Evolutionary conservation across 2,329 filamentous ascomycete genomes (phyloP).

Genomic region (Fusarium chlamydosporum): DNA sequence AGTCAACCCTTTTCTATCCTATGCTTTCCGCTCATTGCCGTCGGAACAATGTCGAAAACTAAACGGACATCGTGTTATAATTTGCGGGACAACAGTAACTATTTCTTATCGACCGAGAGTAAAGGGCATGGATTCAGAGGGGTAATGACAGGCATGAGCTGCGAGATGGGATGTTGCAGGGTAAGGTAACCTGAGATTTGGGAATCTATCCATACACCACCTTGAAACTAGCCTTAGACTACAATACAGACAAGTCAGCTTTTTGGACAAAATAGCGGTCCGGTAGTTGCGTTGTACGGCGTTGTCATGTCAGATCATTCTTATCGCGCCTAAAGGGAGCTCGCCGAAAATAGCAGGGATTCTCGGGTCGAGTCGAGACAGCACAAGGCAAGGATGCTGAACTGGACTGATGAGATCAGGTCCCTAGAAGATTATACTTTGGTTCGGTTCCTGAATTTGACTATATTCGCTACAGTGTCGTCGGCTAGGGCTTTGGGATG

Average conservation of each 20-base stretch:
- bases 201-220: slow-evolving; percentile 28
- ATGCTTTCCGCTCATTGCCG: slow-evolving; percentile 46
- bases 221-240: slow-evolving; percentile 24
- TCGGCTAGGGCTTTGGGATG: too few species aligned
- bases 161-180: slow-evolving; percentile 41
- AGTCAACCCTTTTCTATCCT: slow-evolving; percentile 39
- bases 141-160: slow-evolving; percentile 18
- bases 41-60: slow-evolving; percentile 10
- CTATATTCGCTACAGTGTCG: background rate
- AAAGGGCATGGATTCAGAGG: slow-evolving; percentile 17
- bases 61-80: slow-evolving; percentile 26
- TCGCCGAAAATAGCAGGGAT: slow-evolving; percentile 39
- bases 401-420: slow-evolving; percentile 12
- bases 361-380: background rate
- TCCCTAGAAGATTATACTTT: slow-evolving; percentile 9
- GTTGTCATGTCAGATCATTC: slow-evolving; percentile 50
- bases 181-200: slow-evolving; percentile 48
- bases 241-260: background rate
- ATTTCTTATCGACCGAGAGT: slow-evolving; percentile 2
- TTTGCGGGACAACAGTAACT: slow-evolving; percentile 29
- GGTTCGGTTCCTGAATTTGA: slow-evolving; percentile 17
- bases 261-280: slow-evolving; percentile 34
- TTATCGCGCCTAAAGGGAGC: slow-evolving; percentile 47
- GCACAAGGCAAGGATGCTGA: slow-evolving; percentile 4
- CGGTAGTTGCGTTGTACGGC: slow-evolving; percentile 42